Conservation (phyloP, 192 early-diverging fungal species). For the Coemansia sp. region DNA sequence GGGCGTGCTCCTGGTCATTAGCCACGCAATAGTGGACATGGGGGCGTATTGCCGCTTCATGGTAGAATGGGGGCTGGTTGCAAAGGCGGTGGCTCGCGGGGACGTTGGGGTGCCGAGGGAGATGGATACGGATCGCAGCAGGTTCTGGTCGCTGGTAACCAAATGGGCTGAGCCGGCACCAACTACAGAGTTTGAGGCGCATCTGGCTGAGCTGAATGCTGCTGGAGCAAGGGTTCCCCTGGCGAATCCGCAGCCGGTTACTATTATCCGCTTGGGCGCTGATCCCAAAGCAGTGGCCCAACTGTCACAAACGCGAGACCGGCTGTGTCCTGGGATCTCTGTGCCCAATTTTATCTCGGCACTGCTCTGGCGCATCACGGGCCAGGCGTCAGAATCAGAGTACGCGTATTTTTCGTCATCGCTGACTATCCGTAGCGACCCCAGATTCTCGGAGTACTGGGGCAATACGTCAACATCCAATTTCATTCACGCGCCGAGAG, state of each 20-base stretch:
- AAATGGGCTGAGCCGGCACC: neutral
- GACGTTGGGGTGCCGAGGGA: neutral
- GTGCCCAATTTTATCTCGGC: constrained; percentile 25
- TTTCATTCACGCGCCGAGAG: neutral
- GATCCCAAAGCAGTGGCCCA: neutral
- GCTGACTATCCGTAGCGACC: constrained; percentile 11
- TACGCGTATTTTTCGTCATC: constrained; percentile 20
- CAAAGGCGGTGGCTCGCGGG: neutral
- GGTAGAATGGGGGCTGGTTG: constrained; percentile 13
- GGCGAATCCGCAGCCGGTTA: neutral
- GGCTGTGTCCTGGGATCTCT: neutral
- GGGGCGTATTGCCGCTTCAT: neutral
- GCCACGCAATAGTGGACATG: constrained; percentile 25
- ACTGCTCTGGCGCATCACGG: constrained; percentile 12
- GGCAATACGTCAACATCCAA: constrained; percentile 21
- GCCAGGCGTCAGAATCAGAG: neutral
- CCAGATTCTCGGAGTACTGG: constrained; percentile 14
- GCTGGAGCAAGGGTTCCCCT: neutral
- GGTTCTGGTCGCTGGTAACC: constrained; percentile 10
- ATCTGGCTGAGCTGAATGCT: neutral
- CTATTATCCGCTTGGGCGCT: constrained; percentile 11
- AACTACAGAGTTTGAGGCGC: neutral
- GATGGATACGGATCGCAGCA: constrained; percentile 11
- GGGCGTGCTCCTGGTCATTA: constrained; percentile 13
- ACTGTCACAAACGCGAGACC: neutral